phyloP scores from a whole-genome alignment of 805 yeast genomes.

The Lipomyces japonicus region DNA sequence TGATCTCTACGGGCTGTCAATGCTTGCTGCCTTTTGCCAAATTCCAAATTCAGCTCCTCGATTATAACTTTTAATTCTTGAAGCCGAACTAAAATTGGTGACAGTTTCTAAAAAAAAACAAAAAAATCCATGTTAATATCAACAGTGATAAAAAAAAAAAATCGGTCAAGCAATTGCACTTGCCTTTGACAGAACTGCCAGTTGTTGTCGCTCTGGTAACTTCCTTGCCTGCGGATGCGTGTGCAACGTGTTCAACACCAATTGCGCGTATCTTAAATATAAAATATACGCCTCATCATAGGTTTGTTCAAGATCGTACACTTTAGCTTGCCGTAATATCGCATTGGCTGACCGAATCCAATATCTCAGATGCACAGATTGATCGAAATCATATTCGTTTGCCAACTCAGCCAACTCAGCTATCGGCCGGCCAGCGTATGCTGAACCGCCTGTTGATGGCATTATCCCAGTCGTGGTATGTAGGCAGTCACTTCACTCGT shows the following conservation, averaged over 20 bases:
- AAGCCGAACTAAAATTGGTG: slow-evolving; percentile 13
- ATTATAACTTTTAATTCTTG: slow-evolving; percentile 27
- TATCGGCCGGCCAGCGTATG: slow-evolving; percentile 9
- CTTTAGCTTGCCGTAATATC: slow-evolving; percentile 47
- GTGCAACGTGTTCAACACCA: slow-evolving; percentile 48
- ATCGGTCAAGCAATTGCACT: slow-evolving; percentile 1
- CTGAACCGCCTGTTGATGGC: background rate
- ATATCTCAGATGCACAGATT: slow-evolving; percentile 47
- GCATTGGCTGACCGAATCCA: slow-evolving; percentile 56
- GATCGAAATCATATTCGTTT: slow-evolving; percentile 51
- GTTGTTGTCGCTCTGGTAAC: slow-evolving; percentile 18
- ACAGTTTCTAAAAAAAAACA: background rate
- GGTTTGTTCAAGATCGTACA: slow-evolving; percentile 45
- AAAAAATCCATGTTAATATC: background rate
- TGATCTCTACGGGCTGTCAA: slow-evolving; percentile 9
- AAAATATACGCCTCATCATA: slow-evolving; percentile 52
- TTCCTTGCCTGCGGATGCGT: slow-evolving; percentile 45
- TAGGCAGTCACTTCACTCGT: background rate
- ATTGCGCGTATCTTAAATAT: slow-evolving; percentile 57
- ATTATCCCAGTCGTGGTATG: background rate
- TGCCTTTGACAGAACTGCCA: slow-evolving; percentile 16
- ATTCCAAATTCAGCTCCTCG: slow-evolving; percentile 21
- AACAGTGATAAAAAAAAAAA: background rate
- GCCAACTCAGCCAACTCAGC: slow-evolving; percentile 37
- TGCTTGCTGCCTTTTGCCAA: slow-evolving; percentile 2